A percentile compares a stretch with the other conserved stretches of the same genome.
Evolutionary conservation across 495 filamentous ascomycete genomes (phyloP).

Genomic region (Entonaema liquescens): DNA sequence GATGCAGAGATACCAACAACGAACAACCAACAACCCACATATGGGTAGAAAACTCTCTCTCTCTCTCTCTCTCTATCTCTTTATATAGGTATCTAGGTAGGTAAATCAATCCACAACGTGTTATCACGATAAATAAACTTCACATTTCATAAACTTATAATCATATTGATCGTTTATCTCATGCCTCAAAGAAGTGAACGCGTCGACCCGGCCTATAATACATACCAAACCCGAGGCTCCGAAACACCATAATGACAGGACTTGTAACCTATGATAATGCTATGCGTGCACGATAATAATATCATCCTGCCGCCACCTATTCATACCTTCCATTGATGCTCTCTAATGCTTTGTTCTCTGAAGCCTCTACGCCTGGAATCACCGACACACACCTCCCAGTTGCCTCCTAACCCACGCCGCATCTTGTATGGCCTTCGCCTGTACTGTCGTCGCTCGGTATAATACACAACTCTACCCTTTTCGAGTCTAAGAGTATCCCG

Average conservation of each 20-base stretch:
- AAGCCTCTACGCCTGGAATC: neutral
- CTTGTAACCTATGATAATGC: slow-evolving; percentile 8
- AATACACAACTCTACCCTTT: neutral
- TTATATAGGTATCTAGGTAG: neutral
- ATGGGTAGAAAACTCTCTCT: too few relatives aligned
- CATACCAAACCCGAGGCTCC: slow-evolving; percentile 15
- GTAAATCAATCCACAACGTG: neutral
- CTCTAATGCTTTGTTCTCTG: slow-evolving; percentile 19
- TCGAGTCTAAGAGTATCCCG: neutral
- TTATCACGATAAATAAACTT: neutral
- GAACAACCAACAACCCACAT: too few relatives aligned
- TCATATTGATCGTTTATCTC: neutral
- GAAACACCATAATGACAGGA: slow-evolving; percentile 6
- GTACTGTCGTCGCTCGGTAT: neutral
- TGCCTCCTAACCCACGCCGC: neutral
- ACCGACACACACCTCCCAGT: neutral
- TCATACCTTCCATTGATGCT: slow-evolving; percentile 26
- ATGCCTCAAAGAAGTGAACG: slow-evolving; percentile 1
- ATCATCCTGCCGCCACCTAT: neutral
- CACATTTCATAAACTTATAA: too few relatives aligned
- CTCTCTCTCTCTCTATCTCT: too few relatives aligned
- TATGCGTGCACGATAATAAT: neutral
- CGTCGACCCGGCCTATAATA: slow-evolving; percentile 8
- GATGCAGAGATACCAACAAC: neutral
- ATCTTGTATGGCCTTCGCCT: neutral